Base-by-base conservation (phyloP, 129 eudicot genomes). In the Calendula officinalis region DNA sequence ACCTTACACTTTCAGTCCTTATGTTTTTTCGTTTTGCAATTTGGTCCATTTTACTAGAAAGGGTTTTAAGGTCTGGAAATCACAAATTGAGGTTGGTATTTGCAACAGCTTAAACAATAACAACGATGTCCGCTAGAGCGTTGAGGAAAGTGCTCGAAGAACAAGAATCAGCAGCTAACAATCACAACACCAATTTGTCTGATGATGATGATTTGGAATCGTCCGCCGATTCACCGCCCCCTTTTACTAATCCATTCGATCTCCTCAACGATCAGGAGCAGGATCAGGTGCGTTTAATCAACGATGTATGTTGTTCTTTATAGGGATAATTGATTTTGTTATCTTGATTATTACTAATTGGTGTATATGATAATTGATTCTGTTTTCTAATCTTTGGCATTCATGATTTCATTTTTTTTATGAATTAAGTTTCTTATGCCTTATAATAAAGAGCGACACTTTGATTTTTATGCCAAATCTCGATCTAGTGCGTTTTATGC, bases 121-220 rank as follows among this genome's bases (percentile, higher is more conserved):
- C 6, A 55, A 73, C 60, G 53, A 91, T 91, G 98, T 91, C 98
- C 8, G 94, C 63, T 55, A 78, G 98, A 62, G 75, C 83, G 62
- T 66, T 87, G 74, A 87, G 83, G 67, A 91, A 91, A 67, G 90
- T 88, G 57, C 84, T 87, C 9, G 75, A 77, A 37, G 84, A 87
- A 81, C 90, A 82, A 78, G 96, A 89, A 70, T 34, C 78, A 54
- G 58, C 78, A 22, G 63, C 63, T 38, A 62, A 65, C 37, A 74
- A 61, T 22, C 60, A 70, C 58, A 70, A 54, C 74, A 74, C 10
- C 71, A 38, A 43, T 64, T 43, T 13, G 8, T 52, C 74, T 11
- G 9, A 66, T 32, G 83, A 53, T 37, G 81, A 81, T 15, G 89
- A 84, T 0, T 57, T 63, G 36, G 89, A 77, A 40, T 80, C 95